Base-by-base conservation (phyloP, 768 basidiomycete species). In the Calocera viscosa region DNA sequence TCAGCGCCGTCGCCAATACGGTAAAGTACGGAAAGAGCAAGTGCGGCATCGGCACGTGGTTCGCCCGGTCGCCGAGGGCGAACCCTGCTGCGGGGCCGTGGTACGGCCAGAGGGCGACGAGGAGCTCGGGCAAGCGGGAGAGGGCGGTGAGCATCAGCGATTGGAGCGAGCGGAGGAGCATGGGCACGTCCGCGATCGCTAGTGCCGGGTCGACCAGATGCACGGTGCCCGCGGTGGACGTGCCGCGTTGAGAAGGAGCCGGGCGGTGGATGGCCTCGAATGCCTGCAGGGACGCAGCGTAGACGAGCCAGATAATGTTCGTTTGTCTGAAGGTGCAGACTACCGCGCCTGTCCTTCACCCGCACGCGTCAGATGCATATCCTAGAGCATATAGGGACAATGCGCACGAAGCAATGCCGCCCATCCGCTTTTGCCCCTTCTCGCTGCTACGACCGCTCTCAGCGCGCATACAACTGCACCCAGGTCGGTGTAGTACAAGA, bases 401-500 rank as follows among this genome's bases (percentile, higher is more conserved):
- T 35, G 63, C 67, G 53, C 43, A 84, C 91, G 70, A 74, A 96
- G 94, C 80, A 84, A 68, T 26, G 86, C 86, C 66, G 91, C 89
- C 19, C 81, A 72, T 80, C 82, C 82, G 74, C 92, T 89, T 63
- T 76, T 74, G 39, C 81, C 80, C 69, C 85, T 80, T 26, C 82
- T 77, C 16, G 89, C 88, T 24, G 84, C 80, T 3, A 84, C 79
- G 26, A 89, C 78, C 1, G 86, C 86, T 32, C 78, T 74, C 24
- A 90, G 75, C 2, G 95, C 90, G 40, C 83, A 83, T 1, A 88
- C 75, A 17, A 94, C 79, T 70, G 90, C 88, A 2, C 87, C 90
- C 19, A 91, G 82, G 70, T 98, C 94, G 11, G 95, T 98, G 75
- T 97, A 96, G 75, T 93, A 98, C 10, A 98, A 78, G 73, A 92